These are phyloP conservation scores for Micromonas commoda DNA, from an alignment of 139 green algal species.

Conservation along the genomic window DNA sequence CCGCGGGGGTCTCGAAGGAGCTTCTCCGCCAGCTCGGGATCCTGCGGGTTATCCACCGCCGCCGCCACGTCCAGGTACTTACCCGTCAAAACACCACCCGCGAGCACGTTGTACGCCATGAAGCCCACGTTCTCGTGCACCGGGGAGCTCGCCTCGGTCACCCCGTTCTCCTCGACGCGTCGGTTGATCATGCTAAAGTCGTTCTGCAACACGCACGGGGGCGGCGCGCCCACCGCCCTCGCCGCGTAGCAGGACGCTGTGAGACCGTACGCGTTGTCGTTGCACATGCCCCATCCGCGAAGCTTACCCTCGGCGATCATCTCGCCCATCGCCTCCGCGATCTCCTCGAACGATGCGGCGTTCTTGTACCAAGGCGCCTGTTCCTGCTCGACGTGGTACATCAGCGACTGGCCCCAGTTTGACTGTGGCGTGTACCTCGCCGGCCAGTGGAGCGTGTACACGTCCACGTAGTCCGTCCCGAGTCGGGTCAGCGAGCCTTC, in stretches of 20 bases:
- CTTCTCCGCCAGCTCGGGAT: not conserved
- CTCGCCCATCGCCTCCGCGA: conserved; percentile 48
- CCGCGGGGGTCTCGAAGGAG: conserved; percentile 17
- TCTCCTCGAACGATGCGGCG: conserved; percentile 21
- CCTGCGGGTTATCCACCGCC: not conserved
- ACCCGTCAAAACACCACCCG: conserved; percentile 27
- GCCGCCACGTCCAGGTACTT: conserved; percentile 30
- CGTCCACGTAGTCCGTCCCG: conserved; percentile 31
- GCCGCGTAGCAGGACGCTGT: conserved; percentile 48
- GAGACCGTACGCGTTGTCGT: conserved; percentile 69
- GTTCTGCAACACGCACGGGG: conserved; percentile 62
- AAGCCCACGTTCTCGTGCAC: conserved; percentile 19
- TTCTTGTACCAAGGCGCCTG: conserved; percentile 14
- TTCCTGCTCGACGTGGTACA: conserved; percentile 28
- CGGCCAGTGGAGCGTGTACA: conserved; percentile 47
- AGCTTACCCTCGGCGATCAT: conserved; percentile 69
- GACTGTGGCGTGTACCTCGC: conserved; percentile 56
- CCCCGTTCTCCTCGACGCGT: conserved; percentile 43
- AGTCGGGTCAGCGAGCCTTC: conserved; percentile 29
- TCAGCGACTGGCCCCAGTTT: conserved; percentile 37
- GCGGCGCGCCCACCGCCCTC: conserved; percentile 39
- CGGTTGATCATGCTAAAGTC: conserved; percentile 50
- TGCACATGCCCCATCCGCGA: conserved; percentile 62
- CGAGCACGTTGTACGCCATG: conserved; percentile 21
- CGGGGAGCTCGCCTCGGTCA: conserved; percentile 45